A percentile compares a stretch with the other conserved stretches of the same genome.
Conservation (phyloP, 2,329 filamentous ascomycete species). For the Epichloe elymi region DNA sequence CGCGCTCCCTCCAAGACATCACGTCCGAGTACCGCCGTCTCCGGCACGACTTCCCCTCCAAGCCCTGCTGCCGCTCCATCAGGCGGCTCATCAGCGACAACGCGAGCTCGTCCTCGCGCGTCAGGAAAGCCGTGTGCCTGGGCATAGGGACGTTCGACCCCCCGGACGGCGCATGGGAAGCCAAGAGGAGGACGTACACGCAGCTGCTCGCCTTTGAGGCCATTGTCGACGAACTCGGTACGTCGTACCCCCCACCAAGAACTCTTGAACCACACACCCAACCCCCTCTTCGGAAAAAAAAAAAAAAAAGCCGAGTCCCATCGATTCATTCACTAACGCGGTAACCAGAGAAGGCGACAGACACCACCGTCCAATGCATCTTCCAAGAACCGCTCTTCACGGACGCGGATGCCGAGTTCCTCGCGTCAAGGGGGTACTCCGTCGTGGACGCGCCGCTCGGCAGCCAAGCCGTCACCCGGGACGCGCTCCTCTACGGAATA, state of each 20-base stretch:
- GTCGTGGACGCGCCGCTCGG: slow-evolving; percentile 39
- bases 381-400: slow-evolving; percentile 45
- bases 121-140: slow-evolving; percentile 36
- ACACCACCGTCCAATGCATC: slow-evolving; percentile 26
- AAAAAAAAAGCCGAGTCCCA: no score
- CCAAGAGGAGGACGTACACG: slow-evolving; percentile 31
- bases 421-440: slow-evolving; percentile 39
- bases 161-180: slow-evolving; percentile 31
- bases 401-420: slow-evolving; percentile 34
- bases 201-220: slow-evolving; percentile 40
- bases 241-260: not conserved
- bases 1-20: slow-evolving; percentile 15
- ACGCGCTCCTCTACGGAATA: slow-evolving; percentile 47
- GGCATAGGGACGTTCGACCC: slow-evolving; percentile 42
- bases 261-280: not conserved
- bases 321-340: not conserved
- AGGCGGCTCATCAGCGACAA: slow-evolving; percentile 18
- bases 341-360: slow-evolving; percentile 9
- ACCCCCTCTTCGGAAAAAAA: not conserved
- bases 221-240: slow-evolving; percentile 32
- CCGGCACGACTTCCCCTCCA: slow-evolving; percentile 16
- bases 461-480: slow-evolving; percentile 32
- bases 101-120: slow-evolving; percentile 7
- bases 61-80: slow-evolving; percentile 18
- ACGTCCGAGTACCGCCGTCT: slow-evolving; percentile 16